These are phyloP conservation scores for Leishmania braziliensis DNA, from an alignment of 208 protist species.

Conservation along the genomic window DNA sequence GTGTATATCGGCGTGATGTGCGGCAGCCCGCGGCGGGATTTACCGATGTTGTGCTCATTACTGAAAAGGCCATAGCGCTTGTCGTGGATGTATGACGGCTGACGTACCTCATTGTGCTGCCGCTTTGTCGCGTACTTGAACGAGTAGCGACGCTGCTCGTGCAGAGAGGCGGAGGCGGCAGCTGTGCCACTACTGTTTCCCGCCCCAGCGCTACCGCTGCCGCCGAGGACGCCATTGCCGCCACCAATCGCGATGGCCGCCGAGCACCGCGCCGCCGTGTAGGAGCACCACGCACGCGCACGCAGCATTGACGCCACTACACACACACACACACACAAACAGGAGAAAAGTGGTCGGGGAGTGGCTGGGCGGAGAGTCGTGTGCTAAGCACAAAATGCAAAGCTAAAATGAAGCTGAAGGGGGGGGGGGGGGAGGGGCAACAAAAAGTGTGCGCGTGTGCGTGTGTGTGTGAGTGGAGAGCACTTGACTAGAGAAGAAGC, in stretches of 20 bases:
- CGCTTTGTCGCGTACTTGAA: slow-evolving; percentile 87
- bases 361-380: neutral
- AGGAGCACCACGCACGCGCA: slow-evolving; percentile 16
- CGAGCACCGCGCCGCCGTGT: slow-evolving; percentile 27
- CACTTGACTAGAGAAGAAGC: neutral
- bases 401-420: no score
- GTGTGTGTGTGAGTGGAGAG: neutral
- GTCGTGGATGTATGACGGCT: slow-evolving; percentile 86
- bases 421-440: neutral
- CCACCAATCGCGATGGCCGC: slow-evolving; percentile 21
- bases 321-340: no score
- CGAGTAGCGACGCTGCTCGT: slow-evolving; percentile 69
- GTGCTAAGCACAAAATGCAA: no score
- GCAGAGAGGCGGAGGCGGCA: slow-evolving; percentile 13
- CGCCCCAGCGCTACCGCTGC: neutral
- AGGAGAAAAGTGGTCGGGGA: neutral
- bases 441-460: neutral
- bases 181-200: neutral
- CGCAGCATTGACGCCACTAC: slow-evolving; percentile 19
- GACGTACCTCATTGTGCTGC: slow-evolving; percentile 81
- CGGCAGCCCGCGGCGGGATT: slow-evolving; percentile 68
- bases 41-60: slow-evolving; percentile 75
- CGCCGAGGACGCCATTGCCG: slow-evolving; percentile 26
- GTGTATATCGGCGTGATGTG: slow-evolving; percentile 79
- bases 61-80: slow-evolving; percentile 87